Base-by-base conservation (phyloP, 2,329 filamentous ascomycete species). In the Aschersonia sp. region DNA sequence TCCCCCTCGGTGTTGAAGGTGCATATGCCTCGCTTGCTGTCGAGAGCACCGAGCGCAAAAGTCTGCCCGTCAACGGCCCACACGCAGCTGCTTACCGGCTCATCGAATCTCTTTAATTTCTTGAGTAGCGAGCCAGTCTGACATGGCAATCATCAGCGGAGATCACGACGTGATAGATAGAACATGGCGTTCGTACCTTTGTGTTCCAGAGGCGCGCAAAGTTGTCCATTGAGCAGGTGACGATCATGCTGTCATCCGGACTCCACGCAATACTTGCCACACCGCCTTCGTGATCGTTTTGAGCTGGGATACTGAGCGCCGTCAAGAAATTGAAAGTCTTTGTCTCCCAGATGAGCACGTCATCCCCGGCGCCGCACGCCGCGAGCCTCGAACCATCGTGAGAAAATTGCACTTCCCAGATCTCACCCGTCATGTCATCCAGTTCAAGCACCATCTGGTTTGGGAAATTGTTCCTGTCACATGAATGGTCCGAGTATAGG, bases 361-460 rank as follows among this genome's bases (percentile, higher is more conserved):
- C 72, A 31, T 78, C 78, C 52, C 87, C 85, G 56, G 78, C 78
- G 45, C 90, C 87, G 50, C 87, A 85, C 37, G 86, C 90, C 2
- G 89, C 92, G 49, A 98, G 67, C 56, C 78, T 84, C 29, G 74
- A 78, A 12, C 92, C 92, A 57, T 95, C 82, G 52, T 94, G 82
- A 5, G 90, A 97, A 63, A 95, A 98, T 46, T 83, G 77, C 9
- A 96, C 72, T 58, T 87, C 85, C 89, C 90, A 98, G 10, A 96
- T 84, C 65, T 98, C 90, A 49, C 87, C 85, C 0, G 68, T 69
- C 57, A 94, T 82, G 48, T 86, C 74, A 31, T 73, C 72, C 4
- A 97, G 72, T 56, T 94, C 83, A 12, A 82, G 63, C 6, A 83
- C 73, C 1, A 81, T 73, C 46, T 83, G 77, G 1, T 82, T 75